phyloP scores from a whole-genome alignment of 768 basidiomycete species.

The Leccinum incarnatum region DNA sequence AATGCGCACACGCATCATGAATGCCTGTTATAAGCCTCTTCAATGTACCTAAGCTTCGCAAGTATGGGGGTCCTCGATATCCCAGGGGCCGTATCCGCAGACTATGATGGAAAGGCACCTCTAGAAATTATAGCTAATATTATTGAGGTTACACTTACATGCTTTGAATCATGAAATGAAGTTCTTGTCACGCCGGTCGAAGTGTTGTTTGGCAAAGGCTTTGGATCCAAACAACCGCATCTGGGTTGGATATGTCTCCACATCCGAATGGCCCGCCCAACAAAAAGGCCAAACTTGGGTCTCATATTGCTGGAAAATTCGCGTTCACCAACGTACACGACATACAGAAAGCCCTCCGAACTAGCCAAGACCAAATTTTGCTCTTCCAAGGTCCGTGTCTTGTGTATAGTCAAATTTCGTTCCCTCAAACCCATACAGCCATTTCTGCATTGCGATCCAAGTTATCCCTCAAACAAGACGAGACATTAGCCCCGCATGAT shows the following conservation, averaged over 20 bases:
- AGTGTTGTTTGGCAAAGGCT: slow-evolving; percentile 24
- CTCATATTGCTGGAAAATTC: slow-evolving; percentile 8
- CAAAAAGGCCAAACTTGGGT: slow-evolving; percentile 26
- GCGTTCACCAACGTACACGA: slow-evolving; percentile 22
- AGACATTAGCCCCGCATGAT: slow-evolving; percentile 55
- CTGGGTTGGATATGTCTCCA: slow-evolving; percentile 15
- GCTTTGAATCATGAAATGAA: too few species aligned
- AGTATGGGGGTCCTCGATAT: neutral
- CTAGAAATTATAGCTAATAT: too few species aligned
- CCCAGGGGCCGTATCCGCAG: too few species aligned
- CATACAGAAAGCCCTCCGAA: slow-evolving; percentile 18
- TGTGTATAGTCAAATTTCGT: neutral
- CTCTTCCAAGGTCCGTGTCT: slow-evolving; percentile 23
- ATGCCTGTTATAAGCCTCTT: neutral
- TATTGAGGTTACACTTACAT: too few species aligned
- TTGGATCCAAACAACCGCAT: slow-evolving; percentile 26
- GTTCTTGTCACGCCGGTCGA: too few species aligned
- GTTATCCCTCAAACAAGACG: slow-evolving; percentile 48
- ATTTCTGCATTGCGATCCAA: slow-evolving; percentile 55
- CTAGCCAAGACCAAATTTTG: slow-evolving; percentile 11
- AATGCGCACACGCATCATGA: neutral
- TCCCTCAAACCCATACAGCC: slow-evolving; percentile 24
- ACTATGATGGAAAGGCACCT: too few species aligned
- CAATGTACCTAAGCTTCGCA: neutral
- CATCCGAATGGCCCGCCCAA: slow-evolving; percentile 5